Evolutionary conservation across 352 stramenopile species (phyloP), one percentile per base, ranked within the genome.

Genomic region (Pythium guiyangense): DNA sequence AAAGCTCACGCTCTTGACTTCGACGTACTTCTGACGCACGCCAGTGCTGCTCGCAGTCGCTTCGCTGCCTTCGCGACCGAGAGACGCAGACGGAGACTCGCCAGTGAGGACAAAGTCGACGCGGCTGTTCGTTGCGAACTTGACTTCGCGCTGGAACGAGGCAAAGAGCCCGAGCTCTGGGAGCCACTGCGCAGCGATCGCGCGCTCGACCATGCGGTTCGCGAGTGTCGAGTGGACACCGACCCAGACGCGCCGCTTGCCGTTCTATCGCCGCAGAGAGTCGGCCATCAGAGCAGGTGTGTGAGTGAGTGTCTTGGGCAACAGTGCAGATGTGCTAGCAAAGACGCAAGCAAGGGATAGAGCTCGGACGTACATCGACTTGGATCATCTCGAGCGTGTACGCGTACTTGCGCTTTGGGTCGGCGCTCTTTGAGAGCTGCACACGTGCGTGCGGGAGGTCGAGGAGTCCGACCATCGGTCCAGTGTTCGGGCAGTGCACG

Each of bases 341-440:
- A 8, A 39, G 9, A 39, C 34, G 14, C 34, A 12, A 15, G 35
- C 6, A 14, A 6, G 6, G 12, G 6, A 40, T 12, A 50, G 6
- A 53, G 5, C 6, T 22, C 2, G 17, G 22, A 71, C 77, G 35
- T 85, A 94, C 84, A 52, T 90, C 58, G 59, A 94, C 71, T 64
- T 84, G 70, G 48, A 94, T 84, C 75, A 91, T 90, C 64, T 94
- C 84, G 46, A 94, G 71, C 31, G 84, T 94, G 62, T 94, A 88
- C 14, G 68, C 64, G 59, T 94, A 94, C 57, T 94, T 94, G 52
- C 84, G 80, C 64, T 92, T 94, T 6, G 70, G 60, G 51, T 90
- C 73, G 54, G 75, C 59, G 59, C 77, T 91, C 54, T 86, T 87
- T 31, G 84, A 94, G 27, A 94, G 54, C 66, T 89, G 84, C 54